Conservation (phyloP, 306 rosid genomes). For the Malus domestica region DNA sequence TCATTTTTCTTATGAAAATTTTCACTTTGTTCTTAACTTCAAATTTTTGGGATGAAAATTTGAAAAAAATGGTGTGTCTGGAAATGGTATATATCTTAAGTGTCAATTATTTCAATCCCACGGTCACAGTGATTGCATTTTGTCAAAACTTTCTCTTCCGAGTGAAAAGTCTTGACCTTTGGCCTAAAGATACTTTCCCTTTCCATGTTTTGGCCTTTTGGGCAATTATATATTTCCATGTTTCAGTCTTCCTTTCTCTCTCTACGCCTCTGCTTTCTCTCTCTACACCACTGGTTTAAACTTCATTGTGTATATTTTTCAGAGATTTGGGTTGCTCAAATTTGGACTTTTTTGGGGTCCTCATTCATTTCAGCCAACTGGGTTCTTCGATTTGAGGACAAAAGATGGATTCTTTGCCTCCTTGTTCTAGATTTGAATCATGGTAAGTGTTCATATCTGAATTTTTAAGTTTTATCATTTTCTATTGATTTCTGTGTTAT, state of each 20-base stretch:
- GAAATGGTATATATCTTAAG: constrained; percentile 1
- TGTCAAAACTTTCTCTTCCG: background rate
- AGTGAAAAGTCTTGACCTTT: constrained; percentile 12
- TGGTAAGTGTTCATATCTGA: constrained; percentile 76
- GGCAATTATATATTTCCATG: background rate
- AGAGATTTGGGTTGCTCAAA: constrained; percentile 14
- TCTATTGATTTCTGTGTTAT: background rate
- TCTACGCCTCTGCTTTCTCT: background rate
- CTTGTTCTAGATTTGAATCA: constrained; percentile 34
- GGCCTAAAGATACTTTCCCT: constrained; percentile 9
- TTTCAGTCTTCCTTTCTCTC: background rate
- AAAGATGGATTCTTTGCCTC: constrained; percentile 27
- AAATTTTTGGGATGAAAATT: constrained; percentile 3
- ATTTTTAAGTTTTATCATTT: constrained; percentile 19
- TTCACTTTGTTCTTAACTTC: background rate
- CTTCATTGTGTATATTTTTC: constrained; percentile 20
- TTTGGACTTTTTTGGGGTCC: constrained; percentile 14
- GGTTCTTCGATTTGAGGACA: constrained; percentile 35
- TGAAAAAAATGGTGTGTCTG: constrained; percentile 5
- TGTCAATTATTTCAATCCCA: constrained; percentile 1
- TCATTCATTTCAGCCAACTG: constrained; percentile 24
- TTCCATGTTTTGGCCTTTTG: background rate
- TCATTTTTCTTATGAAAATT: constrained; percentile 4
- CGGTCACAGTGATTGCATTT: background rate
- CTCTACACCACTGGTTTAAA: constrained; percentile 8